These are phyloP conservation scores for Hypoxylon sp. DNA, from an alignment of 2,329 filamentous ascomycete genomes.

Conservation along the genomic window DNA sequence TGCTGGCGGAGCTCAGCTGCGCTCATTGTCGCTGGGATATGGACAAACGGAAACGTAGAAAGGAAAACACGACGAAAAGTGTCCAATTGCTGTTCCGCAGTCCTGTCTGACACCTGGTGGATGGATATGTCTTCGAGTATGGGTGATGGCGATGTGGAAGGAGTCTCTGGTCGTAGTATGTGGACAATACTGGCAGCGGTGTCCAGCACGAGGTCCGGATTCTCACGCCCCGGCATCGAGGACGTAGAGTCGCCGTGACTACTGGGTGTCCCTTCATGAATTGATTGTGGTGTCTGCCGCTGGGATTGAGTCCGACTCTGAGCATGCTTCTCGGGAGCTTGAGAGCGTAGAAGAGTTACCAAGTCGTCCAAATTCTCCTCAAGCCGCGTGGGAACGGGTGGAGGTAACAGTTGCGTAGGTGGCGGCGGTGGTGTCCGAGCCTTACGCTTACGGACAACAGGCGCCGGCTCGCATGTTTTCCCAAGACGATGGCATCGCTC, in stretches of 20 bases:
- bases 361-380: conserved; percentile 67
- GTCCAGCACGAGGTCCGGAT: conserved; percentile 45
- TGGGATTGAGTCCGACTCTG: conserved; percentile 5
- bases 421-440: conserved; percentile 22
- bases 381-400: conserved; percentile 56
- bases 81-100: conserved; percentile 41
- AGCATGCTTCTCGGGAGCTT: conserved; percentile 40
- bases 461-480: conserved; percentile 43
- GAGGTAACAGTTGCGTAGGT: conserved; percentile 7
- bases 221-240: conserved; percentile 10
- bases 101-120: conserved; percentile 27
- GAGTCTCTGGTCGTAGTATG: conserved; percentile 38
- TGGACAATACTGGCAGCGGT: conserved; percentile 34
- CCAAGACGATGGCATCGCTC: conserved; percentile 49
- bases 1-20: conserved; percentile 39
- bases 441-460: conserved; percentile 44
- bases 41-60: conserved; percentile 41
- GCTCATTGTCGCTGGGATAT: conserved; percentile 34
- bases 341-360: conserved; percentile 60
- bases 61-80: conserved; percentile 41
- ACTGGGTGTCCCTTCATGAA: conserved; percentile 17
- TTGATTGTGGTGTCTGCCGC: conserved; percentile 32
- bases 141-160: conserved; percentile 22
- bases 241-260: conserved; percentile 16
- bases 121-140: conserved; percentile 39